These are phyloP conservation scores for Amyloporia xantha DNA, from an alignment of 768 basidiomycete species.

Conservation along the genomic window DNA sequence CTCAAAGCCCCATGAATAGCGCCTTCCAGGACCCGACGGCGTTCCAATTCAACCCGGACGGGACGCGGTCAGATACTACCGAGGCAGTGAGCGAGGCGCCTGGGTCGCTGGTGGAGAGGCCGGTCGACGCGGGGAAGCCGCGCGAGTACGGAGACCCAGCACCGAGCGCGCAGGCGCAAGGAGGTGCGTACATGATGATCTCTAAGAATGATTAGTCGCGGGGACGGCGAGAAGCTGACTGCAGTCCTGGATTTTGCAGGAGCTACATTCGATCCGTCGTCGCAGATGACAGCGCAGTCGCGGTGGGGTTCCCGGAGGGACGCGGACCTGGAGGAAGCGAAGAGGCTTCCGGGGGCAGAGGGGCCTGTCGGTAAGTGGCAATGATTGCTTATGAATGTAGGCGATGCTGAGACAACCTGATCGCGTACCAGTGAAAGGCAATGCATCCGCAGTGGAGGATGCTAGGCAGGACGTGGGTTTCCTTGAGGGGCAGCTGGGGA, in stretches of 20 bases:
- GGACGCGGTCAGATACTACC: conserved; percentile 1
- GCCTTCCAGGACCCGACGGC: conserved; percentile 1
- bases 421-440: neutral
- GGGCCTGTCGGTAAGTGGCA: neutral
- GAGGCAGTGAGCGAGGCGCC: neutral
- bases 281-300: conserved; percentile 6
- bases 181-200: neutral
- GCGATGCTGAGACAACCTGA: neutral
- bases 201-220: neutral
- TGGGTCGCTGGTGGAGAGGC: neutral
- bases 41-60: neutral
- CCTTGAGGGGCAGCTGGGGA: conserved; percentile 1
- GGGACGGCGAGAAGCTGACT: neutral
- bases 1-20: conserved; percentile 1
- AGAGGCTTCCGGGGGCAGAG: neutral
- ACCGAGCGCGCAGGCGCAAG: neutral
- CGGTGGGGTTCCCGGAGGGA: neutral
- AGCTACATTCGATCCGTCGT: conserved; percentile 1
- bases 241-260: neutral
- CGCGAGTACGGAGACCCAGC: neutral
- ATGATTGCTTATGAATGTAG: neutral
- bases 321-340: conserved; percentile 2
- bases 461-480: conserved; percentile 3
- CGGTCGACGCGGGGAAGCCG: neutral
- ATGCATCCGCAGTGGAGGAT: conserved; percentile 1